Evolutionary conservation across 345 rosid species (phyloP).

Genomic region (Rhodamnia argentea): DNA sequence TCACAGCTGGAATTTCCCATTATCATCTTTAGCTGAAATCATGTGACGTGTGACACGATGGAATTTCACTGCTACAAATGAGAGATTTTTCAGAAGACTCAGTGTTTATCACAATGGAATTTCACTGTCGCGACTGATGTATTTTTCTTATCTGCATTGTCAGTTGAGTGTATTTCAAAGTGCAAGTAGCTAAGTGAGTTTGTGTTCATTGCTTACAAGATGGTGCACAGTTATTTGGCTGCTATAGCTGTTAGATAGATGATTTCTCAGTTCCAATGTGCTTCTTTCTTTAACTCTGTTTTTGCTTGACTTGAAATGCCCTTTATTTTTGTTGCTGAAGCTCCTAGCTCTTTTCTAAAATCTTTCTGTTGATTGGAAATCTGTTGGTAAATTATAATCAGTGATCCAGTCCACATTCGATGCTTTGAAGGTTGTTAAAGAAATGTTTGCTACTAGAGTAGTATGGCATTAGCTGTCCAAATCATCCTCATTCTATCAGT

Average conservation of each 20-base stretch:
- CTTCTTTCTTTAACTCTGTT: background rate
- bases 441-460: background rate
- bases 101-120: background rate
- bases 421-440: background rate
- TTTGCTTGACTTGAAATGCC: background rate
- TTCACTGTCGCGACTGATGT: background rate
- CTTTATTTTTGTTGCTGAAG: background rate
- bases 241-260: background rate
- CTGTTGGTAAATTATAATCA: background rate
- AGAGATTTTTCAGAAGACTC: background rate
- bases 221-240: background rate
- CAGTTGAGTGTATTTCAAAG: background rate
- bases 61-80: background rate
- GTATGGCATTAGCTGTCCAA: background rate
- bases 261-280: background rate
- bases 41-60: background rate
- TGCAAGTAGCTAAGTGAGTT: background rate
- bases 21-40: background rate
- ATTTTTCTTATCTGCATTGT: background rate
- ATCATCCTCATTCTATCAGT: background rate
- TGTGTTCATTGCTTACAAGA: background rate
- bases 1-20: background rate
- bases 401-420: background rate
- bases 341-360: background rate
- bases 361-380: background rate